Percentiles rank a stretch among this genome's conserved stretches.
These are phyloP conservation scores for Phytophthora sp. DNA, from an alignment of 352 stramenopile genomes.

Conservation along the genomic window DNA sequence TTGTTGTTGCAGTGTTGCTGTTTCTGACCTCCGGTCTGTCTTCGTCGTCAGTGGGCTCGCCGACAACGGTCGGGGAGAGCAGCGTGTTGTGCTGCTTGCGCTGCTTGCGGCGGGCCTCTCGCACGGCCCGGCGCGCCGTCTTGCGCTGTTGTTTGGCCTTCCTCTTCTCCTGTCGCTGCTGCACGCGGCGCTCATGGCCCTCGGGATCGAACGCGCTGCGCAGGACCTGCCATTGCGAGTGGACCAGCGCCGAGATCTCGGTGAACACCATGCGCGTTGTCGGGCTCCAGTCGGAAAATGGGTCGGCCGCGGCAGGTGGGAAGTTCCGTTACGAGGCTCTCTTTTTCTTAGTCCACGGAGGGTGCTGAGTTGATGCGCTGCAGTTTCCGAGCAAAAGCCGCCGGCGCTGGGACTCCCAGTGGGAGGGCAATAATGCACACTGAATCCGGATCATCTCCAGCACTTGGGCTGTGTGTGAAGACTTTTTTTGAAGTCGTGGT, in stretches of 20 bases:
- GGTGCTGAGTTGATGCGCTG: constrained; percentile 3
- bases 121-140: constrained; percentile 29
- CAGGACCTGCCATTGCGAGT: constrained; percentile 44
- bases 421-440: too few species aligned
- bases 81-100: constrained; percentile 30
- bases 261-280: constrained; percentile 44
- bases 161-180: constrained; percentile 40
- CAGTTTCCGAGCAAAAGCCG: constrained; percentile 38
- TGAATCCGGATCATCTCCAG: constrained; percentile 32
- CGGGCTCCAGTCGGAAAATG: constrained; percentile 24
- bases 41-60: constrained; percentile 28
- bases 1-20: background rate
- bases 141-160: constrained; percentile 46
- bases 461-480: background rate
- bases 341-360: constrained; percentile 23
- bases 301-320: background rate
- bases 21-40: constrained; percentile 22
- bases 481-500: constrained; percentile 24
- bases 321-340: constrained; percentile 25
- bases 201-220: constrained; percentile 29
- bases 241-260: constrained; percentile 40
- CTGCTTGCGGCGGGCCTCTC: constrained; percentile 35
- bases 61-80: constrained; percentile 26
- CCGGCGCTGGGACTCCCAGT: too few species aligned
- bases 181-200: constrained; percentile 28